These are phyloP conservation scores for Pezicula radicicola DNA, from an alignment of 2,329 filamentous ascomycete genomes.

Conservation along the genomic window DNA sequence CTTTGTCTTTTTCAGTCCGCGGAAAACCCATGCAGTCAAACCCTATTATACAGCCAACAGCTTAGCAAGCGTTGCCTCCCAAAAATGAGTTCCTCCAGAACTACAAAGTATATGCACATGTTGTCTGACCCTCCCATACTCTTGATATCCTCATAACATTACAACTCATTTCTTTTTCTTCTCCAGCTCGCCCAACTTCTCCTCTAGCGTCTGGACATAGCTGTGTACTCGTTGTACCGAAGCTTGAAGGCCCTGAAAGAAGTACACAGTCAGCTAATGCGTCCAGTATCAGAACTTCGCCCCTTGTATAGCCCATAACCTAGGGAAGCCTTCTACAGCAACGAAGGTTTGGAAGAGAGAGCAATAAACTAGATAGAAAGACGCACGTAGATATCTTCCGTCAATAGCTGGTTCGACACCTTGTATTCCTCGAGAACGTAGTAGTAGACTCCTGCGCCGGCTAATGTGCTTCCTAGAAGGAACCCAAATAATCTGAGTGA, in stretches of 20 bases:
- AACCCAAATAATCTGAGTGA: conserved; percentile 80
- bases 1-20: no score
- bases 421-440: conserved; percentile 94
- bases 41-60: no score
- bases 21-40: no score
- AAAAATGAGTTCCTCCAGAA: neutral
- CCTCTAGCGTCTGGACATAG: conserved; percentile 79
- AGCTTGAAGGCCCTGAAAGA: conserved; percentile 72
- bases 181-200: conserved; percentile 67
- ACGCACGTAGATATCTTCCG: conserved; percentile 94
- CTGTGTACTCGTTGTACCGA: conserved; percentile 83
- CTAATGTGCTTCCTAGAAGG: conserved; percentile 76
- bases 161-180: conserved; percentile 58
- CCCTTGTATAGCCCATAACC: neutral
- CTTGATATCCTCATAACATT: neutral
- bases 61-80: neutral
- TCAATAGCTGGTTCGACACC: conserved; percentile 87
- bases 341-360: neutral
- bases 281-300: neutral
- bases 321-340: conserved; percentile 7
- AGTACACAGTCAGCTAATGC: conserved; percentile 10
- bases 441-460: conserved; percentile 81
- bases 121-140: conserved; percentile 1
- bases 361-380: conserved; percentile 22
- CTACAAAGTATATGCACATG: neutral